Evolutionary conservation across 345 rosid species (phyloP).

Genomic region (Eucalyptus tenuipes): DNA sequence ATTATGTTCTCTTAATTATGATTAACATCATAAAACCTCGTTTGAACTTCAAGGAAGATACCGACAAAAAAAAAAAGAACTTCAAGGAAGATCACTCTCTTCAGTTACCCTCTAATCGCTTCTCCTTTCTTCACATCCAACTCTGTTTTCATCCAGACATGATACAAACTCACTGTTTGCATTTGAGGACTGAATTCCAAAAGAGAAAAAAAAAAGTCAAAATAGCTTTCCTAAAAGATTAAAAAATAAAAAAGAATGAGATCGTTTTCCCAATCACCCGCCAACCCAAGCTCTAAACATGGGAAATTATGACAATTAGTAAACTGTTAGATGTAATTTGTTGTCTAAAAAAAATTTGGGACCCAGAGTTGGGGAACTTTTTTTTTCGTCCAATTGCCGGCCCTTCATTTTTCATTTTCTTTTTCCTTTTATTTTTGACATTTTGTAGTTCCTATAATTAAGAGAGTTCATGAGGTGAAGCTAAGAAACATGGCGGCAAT

Average conservation of each 20-base stretch:
- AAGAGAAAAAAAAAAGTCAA: background rate
- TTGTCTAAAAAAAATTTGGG: too few species aligned
- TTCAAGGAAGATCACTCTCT: background rate
- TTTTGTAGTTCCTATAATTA: background rate
- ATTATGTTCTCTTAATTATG: too few species aligned
- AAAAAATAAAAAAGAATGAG: background rate
- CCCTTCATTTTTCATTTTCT: background rate
- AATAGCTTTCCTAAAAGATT: background rate
- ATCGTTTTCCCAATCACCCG: background rate
- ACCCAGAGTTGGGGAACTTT: background rate
- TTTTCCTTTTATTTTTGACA: background rate
- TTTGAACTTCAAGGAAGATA: too few species aligned
- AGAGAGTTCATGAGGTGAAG: background rate
- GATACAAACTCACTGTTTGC: background rate
- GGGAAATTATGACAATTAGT: background rate
- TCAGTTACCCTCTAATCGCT: too few species aligned
- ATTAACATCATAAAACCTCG: rapidly evolving
- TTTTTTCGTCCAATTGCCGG: background rate
- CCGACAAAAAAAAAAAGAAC: too few species aligned
- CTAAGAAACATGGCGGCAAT: background rate
- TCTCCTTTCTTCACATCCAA: background rate
- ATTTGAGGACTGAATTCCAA: background rate
- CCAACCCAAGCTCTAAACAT: background rate
- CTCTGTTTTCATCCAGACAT: background rate
- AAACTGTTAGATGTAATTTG: background rate